Base-by-base conservation (phyloP, 2,329 filamentous ascomycete species). In the Bertia moriformis region DNA sequence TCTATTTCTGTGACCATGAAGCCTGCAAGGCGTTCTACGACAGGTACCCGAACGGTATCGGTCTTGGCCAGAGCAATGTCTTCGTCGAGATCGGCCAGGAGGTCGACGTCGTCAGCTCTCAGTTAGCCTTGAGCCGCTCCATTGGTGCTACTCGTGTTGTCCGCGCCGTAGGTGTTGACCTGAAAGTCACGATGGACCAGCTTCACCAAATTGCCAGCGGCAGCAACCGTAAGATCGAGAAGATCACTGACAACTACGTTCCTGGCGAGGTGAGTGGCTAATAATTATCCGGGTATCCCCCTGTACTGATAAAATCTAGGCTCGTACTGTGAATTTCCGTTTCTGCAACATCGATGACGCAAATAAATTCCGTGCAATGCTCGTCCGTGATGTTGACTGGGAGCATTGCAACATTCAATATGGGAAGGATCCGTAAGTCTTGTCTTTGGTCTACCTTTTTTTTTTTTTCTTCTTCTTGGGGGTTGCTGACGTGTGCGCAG, bases 331-430 rank as follows among this genome's bases (percentile, higher is more conserved):
- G n/a, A 52, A 58, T 19, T 67, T 68, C 46, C 62, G 64, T 5
- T 69, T 70, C 48, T 57, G 53, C 33, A 62, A 55, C 43, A 62
- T 69, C 41, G 52, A 56, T 18, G 51, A 67, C 39, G 65, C 66
- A 0, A 55, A 65, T 14, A 52, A 51, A 15, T 69, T 70, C 54
- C 60, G 57, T 40, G 50, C 52, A 2, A 41, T 51, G 18, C 49
- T 69, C 12, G 41, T 51, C 33, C 52, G 56, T 14, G 52, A 62
- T 29, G 44, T 49, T n/a, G 57, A 63, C 2, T 69, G 61, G 60
- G 62, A 67, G 44, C 55, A 58, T 14, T 65, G 63, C 49, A 60
- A 53, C 15, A 53, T 67, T 39, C 44, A 49, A 14, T 66, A 59
- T 43, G 57, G 51, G 2, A 40, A 52, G 19, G 66, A 70, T 45